Evolutionary conservation across 208 protist genomes (phyloP).

Genomic region (Borovskyia barvae): DNA sequence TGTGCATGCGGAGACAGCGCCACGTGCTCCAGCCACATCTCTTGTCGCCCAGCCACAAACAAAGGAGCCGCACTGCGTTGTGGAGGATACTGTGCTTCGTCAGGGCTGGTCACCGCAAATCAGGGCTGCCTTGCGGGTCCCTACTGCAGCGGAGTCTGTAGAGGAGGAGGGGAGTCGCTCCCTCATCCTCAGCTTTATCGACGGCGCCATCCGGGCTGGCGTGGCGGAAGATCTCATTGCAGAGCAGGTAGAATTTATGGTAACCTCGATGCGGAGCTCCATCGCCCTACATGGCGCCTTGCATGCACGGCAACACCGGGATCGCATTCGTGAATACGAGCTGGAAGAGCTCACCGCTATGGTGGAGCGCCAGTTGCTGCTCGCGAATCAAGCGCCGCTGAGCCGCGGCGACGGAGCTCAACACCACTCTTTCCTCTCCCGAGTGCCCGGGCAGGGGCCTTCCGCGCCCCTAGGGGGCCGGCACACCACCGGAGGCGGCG

Average conservation of each 20-base stretch:
- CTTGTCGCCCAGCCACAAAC: background rate
- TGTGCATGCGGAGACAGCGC: too few species aligned
- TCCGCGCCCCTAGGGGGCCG: too few species aligned
- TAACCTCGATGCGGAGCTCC: conserved; percentile 67
- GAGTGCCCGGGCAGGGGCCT: too few species aligned
- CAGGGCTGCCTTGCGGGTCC: background rate
- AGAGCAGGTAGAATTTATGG: conserved; percentile 75
- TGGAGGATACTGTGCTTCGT: conserved; percentile 6
- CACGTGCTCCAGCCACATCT: background rate
- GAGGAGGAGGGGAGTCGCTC: conserved; percentile 26
- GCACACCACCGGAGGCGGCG: too few species aligned
- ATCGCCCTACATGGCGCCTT: conserved; percentile 57
- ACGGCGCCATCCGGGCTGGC: conserved; percentile 47
- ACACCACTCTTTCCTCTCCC: too few species aligned
- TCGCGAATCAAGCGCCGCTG: too few species aligned
- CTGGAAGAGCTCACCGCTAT: conserved; percentile 46
- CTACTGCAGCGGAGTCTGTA: background rate
- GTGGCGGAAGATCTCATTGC: conserved; percentile 73
- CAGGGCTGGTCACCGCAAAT: background rate
- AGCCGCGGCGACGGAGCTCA: too few species aligned
- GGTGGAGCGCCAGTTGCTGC: conserved; percentile 52
- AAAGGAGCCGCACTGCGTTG: too few species aligned
- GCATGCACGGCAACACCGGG: conserved; percentile 51
- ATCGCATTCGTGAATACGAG: conserved; percentile 58
- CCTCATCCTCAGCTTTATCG: conserved; percentile 70